Evolutionary conservation across 2,329 filamentous ascomycete species (phyloP), one percentile per base, ranked within the genome.

Genomic region (Ceratocystis eucalypticola): DNA sequence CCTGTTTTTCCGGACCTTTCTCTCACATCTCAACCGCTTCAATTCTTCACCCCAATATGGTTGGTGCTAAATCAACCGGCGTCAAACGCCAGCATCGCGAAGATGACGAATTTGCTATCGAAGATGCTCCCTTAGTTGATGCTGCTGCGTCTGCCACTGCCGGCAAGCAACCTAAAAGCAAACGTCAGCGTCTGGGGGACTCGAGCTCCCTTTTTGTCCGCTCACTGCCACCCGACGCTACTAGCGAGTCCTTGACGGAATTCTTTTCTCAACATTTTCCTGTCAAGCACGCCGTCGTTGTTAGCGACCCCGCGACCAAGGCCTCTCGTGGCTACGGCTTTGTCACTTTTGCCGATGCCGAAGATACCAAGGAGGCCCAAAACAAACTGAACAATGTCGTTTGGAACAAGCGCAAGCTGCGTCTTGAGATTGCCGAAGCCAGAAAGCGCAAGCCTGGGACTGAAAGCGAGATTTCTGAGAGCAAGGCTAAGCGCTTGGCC

Each of bases 221-320:
- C 71, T 92, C 89, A 63, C 83, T 99, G 61, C 89, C 92, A 22
- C 77, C 87, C 25, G 83, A 81, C 28, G 87, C 88, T 46, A 97
- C 92, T 44, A 89, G 84, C 73, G 91, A 96, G 72, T 82, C 82
- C 65, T 81, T 99, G 69, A 89, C 91, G 68, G 87, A 91, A 68
- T 88, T 92, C 75, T 99, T 99, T 77, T 97, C 94, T 5, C 85
- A 96, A 74, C 88, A 91, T 68, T 97, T 90, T 72, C 92, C 95
- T 6, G 84, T 99, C 74, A 97, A 96, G 76, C 93, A 97, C 76
- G 93, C 94, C 64, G 89, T 88, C n/a, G 91, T 96, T 3, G 91
- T 99, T 48, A 78, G 88, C 66, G 93, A 99, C 74, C 85, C 88
- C 17, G 81, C 86, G 70, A 96, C 92, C 1, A 96, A 96, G 73